Evolutionary conservation across 805 yeast species (phyloP).

Genomic region (Yamadazyma paraphyllophila): DNA sequence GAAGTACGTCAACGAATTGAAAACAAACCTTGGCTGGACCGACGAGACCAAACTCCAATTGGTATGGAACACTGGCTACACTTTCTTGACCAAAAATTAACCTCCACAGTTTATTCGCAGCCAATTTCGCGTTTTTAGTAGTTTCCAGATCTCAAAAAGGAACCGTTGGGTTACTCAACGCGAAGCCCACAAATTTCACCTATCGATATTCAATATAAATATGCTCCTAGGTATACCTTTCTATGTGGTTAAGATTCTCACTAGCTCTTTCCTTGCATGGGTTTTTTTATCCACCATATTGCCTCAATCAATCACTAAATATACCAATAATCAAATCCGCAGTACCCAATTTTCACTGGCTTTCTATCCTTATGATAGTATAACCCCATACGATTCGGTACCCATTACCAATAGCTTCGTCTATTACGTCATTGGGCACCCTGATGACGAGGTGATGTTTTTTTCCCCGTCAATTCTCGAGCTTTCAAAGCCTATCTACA

Average conservation of each 20-base stretch:
- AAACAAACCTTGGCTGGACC: conserved; percentile 46
- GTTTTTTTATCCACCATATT: conserved; percentile 36
- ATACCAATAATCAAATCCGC: conserved; percentile 27
- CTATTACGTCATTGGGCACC: conserved; percentile 80
- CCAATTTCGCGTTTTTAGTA: neutral
- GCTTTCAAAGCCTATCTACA: conserved; percentile 42
- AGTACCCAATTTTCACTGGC: conserved; percentile 21
- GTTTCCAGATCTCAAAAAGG: too few species aligned
- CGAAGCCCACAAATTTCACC: neutral
- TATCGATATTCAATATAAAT: neutral
- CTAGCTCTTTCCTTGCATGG: conserved; percentile 34
- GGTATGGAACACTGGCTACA: conserved; percentile 52
- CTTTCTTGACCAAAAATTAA: conserved; percentile 39
- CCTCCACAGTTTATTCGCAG: conserved; percentile 1
- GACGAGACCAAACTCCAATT: conserved; percentile 39
- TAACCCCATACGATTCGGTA: conserved; percentile 33
- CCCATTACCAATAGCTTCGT: conserved; percentile 36
- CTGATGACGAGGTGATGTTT: conserved; percentile 98
- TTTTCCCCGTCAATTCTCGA: conserved; percentile 77
- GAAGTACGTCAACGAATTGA: conserved; percentile 33
- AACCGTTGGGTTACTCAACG: conserved; percentile 1
- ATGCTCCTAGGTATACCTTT: conserved; percentile 11
- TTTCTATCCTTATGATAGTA: conserved; percentile 35
- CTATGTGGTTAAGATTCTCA: conserved; percentile 5
- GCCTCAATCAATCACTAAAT: conserved; percentile 36